Evolutionary conservation across 768 basidiomycete species (phyloP).

Genomic region (Tricholoma flavovirens): DNA sequence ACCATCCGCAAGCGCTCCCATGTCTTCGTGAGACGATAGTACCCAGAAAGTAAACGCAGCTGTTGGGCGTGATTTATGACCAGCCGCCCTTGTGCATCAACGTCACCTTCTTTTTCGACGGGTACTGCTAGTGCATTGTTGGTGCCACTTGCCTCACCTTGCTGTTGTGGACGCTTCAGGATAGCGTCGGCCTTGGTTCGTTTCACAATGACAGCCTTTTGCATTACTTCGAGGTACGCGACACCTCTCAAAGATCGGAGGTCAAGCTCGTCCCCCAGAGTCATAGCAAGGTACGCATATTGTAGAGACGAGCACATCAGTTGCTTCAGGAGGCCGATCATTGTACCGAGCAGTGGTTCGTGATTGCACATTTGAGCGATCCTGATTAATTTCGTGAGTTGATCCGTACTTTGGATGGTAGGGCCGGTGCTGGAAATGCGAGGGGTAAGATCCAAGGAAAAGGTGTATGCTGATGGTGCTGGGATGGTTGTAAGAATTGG

Average conservation of each 20-base stretch:
- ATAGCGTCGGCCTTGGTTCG: conserved; percentile 26
- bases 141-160: background rate
- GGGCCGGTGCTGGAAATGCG: conserved; percentile 9
- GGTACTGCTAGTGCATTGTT: background rate
- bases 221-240: conserved; percentile 73
- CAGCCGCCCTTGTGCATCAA: conserved; percentile 40
- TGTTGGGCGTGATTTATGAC: conserved; percentile 54
- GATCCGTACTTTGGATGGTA: conserved; percentile 32
- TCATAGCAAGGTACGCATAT: conserved; percentile 70
- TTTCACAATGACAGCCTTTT: conserved; percentile 44
- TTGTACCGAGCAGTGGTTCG: conserved; percentile 50
- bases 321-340: conserved; percentile 52
- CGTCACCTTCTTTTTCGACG: conserved; percentile 22
- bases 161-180: conserved; percentile 15
- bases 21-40: conserved; percentile 56
- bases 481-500: conserved; percentile 43
- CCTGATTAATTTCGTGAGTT: conserved; percentile 54
- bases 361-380: conserved; percentile 68
- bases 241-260: conserved; percentile 53
- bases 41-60: conserved; percentile 62
- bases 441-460: conserved; percentile 15
- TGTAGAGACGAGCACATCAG: conserved; percentile 58
- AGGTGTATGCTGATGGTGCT: conserved; percentile 29
- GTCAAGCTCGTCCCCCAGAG: conserved; percentile 64
- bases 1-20: conserved; percentile 60